Evolutionary conservation across 164 flowering plant species (phyloP).

Genomic region (Litsea cubeba): DNA sequence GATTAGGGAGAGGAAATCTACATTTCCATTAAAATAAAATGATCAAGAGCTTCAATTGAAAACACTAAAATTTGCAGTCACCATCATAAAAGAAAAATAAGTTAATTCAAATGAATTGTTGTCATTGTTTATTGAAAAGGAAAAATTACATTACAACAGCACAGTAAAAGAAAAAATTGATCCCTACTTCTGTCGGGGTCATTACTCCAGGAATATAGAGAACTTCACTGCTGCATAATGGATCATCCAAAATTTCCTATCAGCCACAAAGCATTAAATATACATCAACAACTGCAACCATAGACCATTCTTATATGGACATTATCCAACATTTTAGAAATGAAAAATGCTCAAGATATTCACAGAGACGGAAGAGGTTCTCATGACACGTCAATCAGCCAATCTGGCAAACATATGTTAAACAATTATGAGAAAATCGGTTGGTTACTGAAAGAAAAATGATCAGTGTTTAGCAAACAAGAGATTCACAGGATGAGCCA

Average conservation of each 20-base stretch:
- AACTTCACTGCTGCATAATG: constrained; percentile 29
- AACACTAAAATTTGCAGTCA: neutral
- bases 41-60: neutral
- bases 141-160: neutral
- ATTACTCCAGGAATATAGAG: constrained; percentile 81
- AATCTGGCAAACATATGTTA: neutral
- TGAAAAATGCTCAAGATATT: neutral
- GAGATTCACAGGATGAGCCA: neutral
- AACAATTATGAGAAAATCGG: neutral
- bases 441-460: neutral
- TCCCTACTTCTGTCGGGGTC: constrained; percentile 83
- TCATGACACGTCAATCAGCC: neutral
- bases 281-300: constrained; percentile 1
- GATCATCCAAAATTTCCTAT: constrained; percentile 52
- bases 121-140: neutral
- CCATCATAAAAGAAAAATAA: neutral
- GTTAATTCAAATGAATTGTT: neutral
- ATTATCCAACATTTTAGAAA: neutral
- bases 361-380: neutral
- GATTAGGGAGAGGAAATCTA: neutral
- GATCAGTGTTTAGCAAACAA: neutral
- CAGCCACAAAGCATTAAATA: neutral
- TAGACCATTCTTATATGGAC: neutral
- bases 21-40: neutral
- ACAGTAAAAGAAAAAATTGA: neutral